Conservation (phyloP, 139 green algal species). For the Chlorella sp. region DNA sequence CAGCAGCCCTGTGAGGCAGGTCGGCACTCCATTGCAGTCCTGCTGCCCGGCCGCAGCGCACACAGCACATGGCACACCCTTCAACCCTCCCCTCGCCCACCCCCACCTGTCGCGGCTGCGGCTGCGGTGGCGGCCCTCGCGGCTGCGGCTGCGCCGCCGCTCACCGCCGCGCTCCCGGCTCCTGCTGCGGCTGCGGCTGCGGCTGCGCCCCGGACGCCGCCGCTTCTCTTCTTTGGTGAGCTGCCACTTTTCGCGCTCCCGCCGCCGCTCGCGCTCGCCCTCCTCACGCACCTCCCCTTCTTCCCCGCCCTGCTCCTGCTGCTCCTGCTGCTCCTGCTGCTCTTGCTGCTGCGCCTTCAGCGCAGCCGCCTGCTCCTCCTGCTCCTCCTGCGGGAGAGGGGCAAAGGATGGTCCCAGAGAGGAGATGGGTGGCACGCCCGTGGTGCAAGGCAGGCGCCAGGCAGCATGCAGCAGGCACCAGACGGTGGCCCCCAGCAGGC, state of each 20-base stretch:
- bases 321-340: no score
- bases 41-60: neutral
- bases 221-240: slow-evolving; percentile 44
- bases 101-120: neutral
- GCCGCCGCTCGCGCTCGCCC: slow-evolving; percentile 4
- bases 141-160: neutral
- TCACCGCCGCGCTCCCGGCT: neutral
- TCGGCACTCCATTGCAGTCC: no score
- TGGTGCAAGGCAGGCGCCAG: no score
- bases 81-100: no score
- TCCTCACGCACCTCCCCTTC: neutral
- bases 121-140: neutral
- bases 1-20: no score
- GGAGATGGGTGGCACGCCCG: no score
- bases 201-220: slow-evolving; percentile 25
- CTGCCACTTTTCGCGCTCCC: slow-evolving; percentile 33
- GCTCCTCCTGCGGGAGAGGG: slow-evolving; percentile 26
- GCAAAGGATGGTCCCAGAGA: no score
- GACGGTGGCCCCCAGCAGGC: no score
- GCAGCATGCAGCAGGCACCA: no score
- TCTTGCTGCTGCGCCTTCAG: slow-evolving; percentile 36
- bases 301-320: neutral
- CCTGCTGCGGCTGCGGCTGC: slow-evolving; percentile 21
- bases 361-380: slow-evolving; percentile 40
- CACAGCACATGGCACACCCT: neutral